Percentiles rank a stretch among this genome's conserved stretches.
phyloP scores from a whole-genome alignment of 805 yeast genomes.

The Saccharomyces mikatae region DNA sequence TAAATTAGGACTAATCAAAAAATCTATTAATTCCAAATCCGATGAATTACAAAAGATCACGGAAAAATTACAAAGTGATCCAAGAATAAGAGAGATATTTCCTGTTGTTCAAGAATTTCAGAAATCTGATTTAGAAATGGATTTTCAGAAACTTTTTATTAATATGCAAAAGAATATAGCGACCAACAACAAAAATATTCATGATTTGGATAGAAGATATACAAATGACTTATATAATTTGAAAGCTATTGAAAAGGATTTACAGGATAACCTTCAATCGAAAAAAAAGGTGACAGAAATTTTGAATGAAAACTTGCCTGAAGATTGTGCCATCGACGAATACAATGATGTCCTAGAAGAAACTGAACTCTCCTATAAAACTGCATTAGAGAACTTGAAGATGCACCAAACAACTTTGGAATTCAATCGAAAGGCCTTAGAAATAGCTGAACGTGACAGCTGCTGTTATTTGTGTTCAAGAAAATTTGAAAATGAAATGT shows the following conservation, averaged over 20 bases:
- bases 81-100: background rate
- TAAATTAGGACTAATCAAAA: slow-evolving; percentile 36
- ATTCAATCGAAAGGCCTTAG: slow-evolving; percentile 63
- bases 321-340: slow-evolving; percentile 37
- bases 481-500: slow-evolving; percentile 40
- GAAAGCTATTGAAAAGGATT: slow-evolving; percentile 6
- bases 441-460: slow-evolving; percentile 47
- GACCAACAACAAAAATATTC: slow-evolving; percentile 7
- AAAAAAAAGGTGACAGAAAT: slow-evolving; percentile 8
- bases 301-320: slow-evolving; percentile 30
- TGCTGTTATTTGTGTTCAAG: slow-evolving; percentile 70
- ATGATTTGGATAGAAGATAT: slow-evolving; percentile 8
- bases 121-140: slow-evolving; percentile 13
- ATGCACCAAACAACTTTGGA: slow-evolving; percentile 60
- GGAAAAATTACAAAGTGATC: slow-evolving; percentile 4
- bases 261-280: slow-evolving; percentile 8
- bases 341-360: slow-evolving; percentile 45
- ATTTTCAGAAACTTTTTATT: slow-evolving; percentile 14
- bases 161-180: slow-evolving; percentile 17
- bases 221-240: slow-evolving; percentile 13
- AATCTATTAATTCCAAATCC: slow-evolving; percentile 13
- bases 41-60: slow-evolving; percentile 7
- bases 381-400: slow-evolving; percentile 57
- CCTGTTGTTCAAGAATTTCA: background rate
- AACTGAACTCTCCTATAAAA: slow-evolving; percentile 53